Evolutionary conservation across 257 asterid genomes (phyloP), one percentile per base, ranked within the genome.

Genomic region (Plantago elongata): DNA sequence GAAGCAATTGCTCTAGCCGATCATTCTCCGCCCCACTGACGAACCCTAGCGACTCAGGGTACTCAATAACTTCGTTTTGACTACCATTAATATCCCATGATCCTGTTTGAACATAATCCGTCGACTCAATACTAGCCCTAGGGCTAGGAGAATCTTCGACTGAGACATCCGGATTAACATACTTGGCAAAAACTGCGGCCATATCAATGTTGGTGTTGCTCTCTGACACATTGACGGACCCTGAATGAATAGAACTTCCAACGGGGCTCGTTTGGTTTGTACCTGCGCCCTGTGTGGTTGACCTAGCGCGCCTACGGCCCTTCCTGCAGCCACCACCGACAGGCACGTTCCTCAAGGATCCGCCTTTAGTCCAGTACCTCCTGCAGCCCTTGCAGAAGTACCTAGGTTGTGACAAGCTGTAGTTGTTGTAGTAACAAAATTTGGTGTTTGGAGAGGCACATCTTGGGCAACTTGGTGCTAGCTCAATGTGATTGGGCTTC

Each of bases 291-390:
- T 54, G 43, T 15, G 42, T 54, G 15, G 34, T 15, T 18, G 59
- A 27, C 15, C 59, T 54, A 8, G 34, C 43, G 7, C 59, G 59
- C 29, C 43, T 54, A 12, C 40, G 40, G 40, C 59, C 34, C 17
- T 54, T 54, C 40, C 12, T 54, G 4, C 43, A 54, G 34, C 59
- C 59, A 1, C 43, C 59, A 54, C 59, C 59, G 12, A 54, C 16
- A 1, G 59, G 59, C 14, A 54, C 59, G 43, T 54, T 54, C 43
- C 59, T 11, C 42, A 54, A 27, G 5, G 59, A 54, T 1, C 59
- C 59, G 5, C 59, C 59, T 54, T 27, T 54, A 43, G 59, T 54
- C 59, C 59, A 54, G 59, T 54, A 54, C 59, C 59, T 54, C 43
- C 59, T 54, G 15, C 59, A 54, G 1, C 43, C 59, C 43, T 54